Evolutionary conservation across 495 filamentous ascomycete genomes (phyloP), one percentile per base, ranked within the genome.

Genomic region (Platismatia glauca): DNA sequence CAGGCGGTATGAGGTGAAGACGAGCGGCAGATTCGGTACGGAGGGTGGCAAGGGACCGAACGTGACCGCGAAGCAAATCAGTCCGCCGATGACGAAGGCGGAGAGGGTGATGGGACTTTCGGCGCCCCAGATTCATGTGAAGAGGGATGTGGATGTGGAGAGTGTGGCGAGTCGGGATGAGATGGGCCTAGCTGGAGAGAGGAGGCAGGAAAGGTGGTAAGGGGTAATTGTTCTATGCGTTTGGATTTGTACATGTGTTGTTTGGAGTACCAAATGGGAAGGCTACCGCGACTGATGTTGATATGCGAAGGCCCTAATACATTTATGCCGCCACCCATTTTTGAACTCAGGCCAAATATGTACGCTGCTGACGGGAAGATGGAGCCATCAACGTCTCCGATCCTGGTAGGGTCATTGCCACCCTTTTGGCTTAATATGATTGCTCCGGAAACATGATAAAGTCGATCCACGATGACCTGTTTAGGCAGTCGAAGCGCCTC

Each of bases 81-180:
- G 50, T 20, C 7, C 50, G 29, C 50, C 50, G 24, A 53, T 53
- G 29, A 33, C 50, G 29, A 53, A 53, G 29, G 50, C 50, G 29
- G 50, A 31, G 16, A 33, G 50, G 16, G 39, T 58, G 38, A 22
- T 41, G 52, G 55, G 57, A 31, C 15, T 58, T 5, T 22, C 29
- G 1, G 1, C 38, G 38, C 57, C 35, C 6, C 18, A 38, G 16
- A 59, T 57, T 15, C 34, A 48, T 13, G 65, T 67, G 50, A 39
- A 61, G 15, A 57, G 29, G 24, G 57, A 39, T 24, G 63, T 61
- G 57, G 65, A 67, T 43, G 55, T 63, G 20, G 60, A 66, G 55
- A 58, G 61, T 34, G 57, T 33, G 9, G 48, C 22, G 16, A 59
- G 64, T 27, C 34, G 24, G 3, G 65, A 64, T 33, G 50, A 53